These are phyloP conservation scores for Solanum aculeatissimum DNA, from an alignment of 305 asterid species.

Conservation along the genomic window DNA sequence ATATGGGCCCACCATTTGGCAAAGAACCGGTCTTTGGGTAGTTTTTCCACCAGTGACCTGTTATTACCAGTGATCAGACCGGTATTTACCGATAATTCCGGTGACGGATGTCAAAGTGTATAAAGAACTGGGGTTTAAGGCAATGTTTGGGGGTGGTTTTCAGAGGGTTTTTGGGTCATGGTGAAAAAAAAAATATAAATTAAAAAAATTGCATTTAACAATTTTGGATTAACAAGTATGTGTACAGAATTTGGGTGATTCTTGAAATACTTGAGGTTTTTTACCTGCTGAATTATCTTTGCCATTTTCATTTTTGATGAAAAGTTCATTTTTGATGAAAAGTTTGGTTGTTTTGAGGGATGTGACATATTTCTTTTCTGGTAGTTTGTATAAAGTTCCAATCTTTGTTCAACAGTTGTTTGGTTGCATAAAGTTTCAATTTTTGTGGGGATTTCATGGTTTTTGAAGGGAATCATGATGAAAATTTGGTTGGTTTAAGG, in stretches of 20 bases:
- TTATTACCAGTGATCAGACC: conserved; percentile 29
- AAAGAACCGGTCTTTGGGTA: conserved; percentile 54
- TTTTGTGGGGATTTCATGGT: background rate
- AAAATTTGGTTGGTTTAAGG: background rate
- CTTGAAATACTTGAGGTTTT: background rate
- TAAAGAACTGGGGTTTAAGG: conserved; percentile 64
- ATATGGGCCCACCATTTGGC: conserved; percentile 13
- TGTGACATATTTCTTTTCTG: background rate
- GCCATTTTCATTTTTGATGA: background rate
- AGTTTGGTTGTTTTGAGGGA: background rate
- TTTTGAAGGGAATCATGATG: background rate
- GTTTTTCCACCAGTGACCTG: conserved; percentile 33
- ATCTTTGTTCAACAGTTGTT: background rate
- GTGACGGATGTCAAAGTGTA: conserved; percentile 45
- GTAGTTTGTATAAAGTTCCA: background rate
- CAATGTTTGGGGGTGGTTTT: conserved; percentile 22
- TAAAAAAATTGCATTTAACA: background rate
- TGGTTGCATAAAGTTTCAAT: background rate
- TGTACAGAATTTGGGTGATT: background rate
- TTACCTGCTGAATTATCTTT: background rate
- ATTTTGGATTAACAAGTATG: background rate
- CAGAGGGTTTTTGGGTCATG: conserved; percentile 37
- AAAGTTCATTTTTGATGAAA: background rate
- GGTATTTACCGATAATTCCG: conserved; percentile 33
- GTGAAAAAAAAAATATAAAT: background rate